These are phyloP conservation scores for Aureobasidium melanogenum DNA, from an alignment of 2,329 filamentous ascomycete species.

Conservation along the genomic window DNA sequence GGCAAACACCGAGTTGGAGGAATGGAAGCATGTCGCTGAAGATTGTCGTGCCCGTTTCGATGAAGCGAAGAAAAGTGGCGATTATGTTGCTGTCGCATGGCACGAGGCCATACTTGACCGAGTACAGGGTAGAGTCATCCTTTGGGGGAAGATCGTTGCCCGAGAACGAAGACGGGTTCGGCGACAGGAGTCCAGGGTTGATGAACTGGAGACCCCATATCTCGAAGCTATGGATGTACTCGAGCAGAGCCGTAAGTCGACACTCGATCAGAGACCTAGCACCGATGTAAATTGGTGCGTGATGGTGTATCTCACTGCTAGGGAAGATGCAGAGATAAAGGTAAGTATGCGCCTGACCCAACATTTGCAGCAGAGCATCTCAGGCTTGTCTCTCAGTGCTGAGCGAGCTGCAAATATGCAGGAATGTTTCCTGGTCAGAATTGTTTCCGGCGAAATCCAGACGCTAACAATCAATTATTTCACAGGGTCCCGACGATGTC, in stretches of 20 bases:
- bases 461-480: neutral
- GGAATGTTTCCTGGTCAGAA: neutral
- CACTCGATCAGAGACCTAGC: no score
- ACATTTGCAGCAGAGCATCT: neutral
- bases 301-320: neutral
- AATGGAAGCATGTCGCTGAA: neutral
- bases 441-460: neutral
- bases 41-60: neutral
- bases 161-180: neutral
- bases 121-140: neutral
- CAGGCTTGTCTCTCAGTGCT: neutral
- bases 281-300: neutral
- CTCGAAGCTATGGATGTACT: neutral
- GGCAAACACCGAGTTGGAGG: neutral
- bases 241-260: neutral
- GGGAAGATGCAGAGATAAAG: neutral
- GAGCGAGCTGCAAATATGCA: neutral
- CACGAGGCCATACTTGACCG: neutral
- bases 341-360: neutral
- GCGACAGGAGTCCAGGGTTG: neutral
- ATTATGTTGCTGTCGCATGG: neutral
- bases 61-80: neutral
- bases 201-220: neutral
- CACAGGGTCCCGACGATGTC: slow-evolving; percentile 11
- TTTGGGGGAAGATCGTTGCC: neutral